These are phyloP conservation scores for Monosporascus sp. DNA, from an alignment of 2,329 filamentous ascomycete genomes.

Conservation along the genomic window DNA sequence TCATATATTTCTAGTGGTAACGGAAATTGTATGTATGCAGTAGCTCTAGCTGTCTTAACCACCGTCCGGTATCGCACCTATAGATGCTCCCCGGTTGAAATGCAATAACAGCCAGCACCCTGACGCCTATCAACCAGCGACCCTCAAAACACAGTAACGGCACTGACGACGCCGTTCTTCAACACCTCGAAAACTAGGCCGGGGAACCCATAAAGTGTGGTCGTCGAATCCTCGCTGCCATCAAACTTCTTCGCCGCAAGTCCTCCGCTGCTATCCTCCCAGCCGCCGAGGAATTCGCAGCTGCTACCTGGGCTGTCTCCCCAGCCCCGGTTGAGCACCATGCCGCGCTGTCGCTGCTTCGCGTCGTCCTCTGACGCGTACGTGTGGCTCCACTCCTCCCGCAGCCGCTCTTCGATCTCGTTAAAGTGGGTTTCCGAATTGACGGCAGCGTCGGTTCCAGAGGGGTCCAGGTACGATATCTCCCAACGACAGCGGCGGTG, in stretches of 20 bases:
- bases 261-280: slow-evolving; percentile 67
- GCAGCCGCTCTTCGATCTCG: slow-evolving; percentile 65
- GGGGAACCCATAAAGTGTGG: slow-evolving; percentile 88
- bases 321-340: slow-evolving; percentile 89
- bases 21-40: no score
- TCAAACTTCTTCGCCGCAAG: slow-evolving; percentile 48
- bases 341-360: slow-evolving; percentile 57
- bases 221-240: slow-evolving; percentile 56
- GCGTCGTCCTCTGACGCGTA: slow-evolving; percentile 53
- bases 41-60: no score
- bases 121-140: no score
- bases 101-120: no score
- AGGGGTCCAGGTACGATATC: slow-evolving; percentile 54
- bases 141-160: slow-evolving; percentile 76
- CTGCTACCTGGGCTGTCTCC: slow-evolving; percentile 88
- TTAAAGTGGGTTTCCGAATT: slow-evolving; percentile 75
- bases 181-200: slow-evolving; percentile 93
- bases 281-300: slow-evolving; percentile 77
- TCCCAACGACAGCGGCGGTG: slow-evolving; percentile 88
- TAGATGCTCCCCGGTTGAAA: no score
- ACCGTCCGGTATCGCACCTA: no score
- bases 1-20: no score
- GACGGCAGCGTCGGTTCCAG: slow-evolving; percentile 40
- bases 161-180: slow-evolving; percentile 85
- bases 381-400: slow-evolving; percentile 63